Evolutionary conservation across 1,284 basidiomycete species (phyloP), one percentile per base, ranked within the genome.

Genomic region (Cutaneotrichosporon dermatis): DNA sequence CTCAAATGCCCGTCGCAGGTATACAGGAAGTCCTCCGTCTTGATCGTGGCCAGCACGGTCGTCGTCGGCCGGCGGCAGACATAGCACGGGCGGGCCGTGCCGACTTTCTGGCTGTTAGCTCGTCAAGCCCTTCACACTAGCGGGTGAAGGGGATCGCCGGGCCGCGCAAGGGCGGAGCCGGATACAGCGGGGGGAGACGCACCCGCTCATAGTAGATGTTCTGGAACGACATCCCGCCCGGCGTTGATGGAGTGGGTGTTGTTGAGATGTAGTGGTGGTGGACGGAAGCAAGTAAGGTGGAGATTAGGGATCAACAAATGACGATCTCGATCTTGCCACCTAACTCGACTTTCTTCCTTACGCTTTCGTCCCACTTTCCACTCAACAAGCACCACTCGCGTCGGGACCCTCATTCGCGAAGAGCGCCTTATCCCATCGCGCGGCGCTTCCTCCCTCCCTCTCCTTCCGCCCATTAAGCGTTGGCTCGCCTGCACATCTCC

Each of bases 161-260:
- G 25, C 25, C 25, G 25, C 25, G 25, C 25, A 25, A 25, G 25
- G 25, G 25, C 25, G 25, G 25, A 25, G 25, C 25, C 25, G 25
- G 25, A 25, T 25, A 25, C 25, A 25, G 25, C 25, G 25, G 25
- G 25, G 25, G 25, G 25, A n/a, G 2, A 25, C 25, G 53, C 50
- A 73, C 75, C 9, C 76, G 67, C 52, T 76, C 71, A 44, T 78
- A 78, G 68, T 78, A 78, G 40, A 77, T 57, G 60, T 78, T 78
- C 61, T 72, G 70, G 6, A 76, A 57, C 15, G 54, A 36, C 12
- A 34, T 49, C 10, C 36, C 13, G 6, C 33, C 4, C 3, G 6
- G 34, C 48, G 34, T 13, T 10, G 33, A 35, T 50, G 36, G 45
- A 34, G 7, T 36, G 10, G 45, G 8, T 15, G 10, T 44, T 12